Evolutionary conservation across 1,284 basidiomycete genomes (phyloP), one percentile per base, ranked within the genome.

Genomic region (Boletus calvinii): DNA sequence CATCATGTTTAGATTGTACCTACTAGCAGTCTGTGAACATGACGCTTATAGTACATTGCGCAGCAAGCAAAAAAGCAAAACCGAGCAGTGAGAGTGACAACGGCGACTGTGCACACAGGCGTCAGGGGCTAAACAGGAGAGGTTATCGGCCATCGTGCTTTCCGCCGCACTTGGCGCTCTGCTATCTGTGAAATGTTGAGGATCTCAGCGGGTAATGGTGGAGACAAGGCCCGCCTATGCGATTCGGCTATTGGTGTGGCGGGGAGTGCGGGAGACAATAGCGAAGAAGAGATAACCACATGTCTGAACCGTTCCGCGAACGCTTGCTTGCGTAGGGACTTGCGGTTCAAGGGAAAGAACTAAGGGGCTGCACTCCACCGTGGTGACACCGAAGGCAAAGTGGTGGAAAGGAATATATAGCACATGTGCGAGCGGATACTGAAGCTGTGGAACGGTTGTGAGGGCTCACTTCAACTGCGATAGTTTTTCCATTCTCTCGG

Each of bases 261-360:
- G 48, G 68, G 71, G 53, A 74, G 74, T 53, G 72, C 73, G 6
- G 77, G 65, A 3, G 85, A 80, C 17, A 92, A 76, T 8, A 91
- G 74, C 3, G 88, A 83, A 1, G 89, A 91, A 4, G 89, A 90
- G 53, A 92, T 90, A n/a, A 92, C 79, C 54, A 81, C 81, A 75
- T 91, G 91, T 68, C 90, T 90, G 78, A 92, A 91, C 43, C 80
- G 83, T 68, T 92, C 89, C 13, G 83, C 79, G 59, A 90, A 87
- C 35, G 72, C 73, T 58, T 66, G 76, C 11, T 75, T 67, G 24
- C 67, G 63, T 59, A 55, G 64, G 39, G 59, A 54, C 10, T 51
- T 45, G 24, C 46, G 50, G 42, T 58, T 46, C 2, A 60, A 50
- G 46, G 58, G 46, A 66, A 66, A 48, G 68, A 52, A 65, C 49